Base-by-base conservation (phyloP, 176 grass and related monocot species). In the Metroxylon sagu region DNA sequence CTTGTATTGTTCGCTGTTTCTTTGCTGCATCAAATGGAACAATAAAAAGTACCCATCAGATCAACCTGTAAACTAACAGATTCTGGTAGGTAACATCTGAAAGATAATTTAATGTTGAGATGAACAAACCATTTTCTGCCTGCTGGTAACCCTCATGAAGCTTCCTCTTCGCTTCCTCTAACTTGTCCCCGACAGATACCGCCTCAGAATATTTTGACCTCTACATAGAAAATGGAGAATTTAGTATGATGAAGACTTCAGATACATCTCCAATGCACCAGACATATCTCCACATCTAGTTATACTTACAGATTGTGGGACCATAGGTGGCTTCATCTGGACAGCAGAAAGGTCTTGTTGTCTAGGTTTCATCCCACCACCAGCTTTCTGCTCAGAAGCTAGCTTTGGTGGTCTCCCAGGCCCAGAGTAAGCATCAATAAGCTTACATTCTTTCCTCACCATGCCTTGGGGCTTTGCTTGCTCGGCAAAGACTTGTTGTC, bases 81-180 rank as follows among this genome's bases (percentile, higher is more conserved):
- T 8, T 8, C 6, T 52, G 31, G n/a, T 15, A n/a, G 7, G 6
- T 10, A 35, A 8, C 31, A 35, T 35, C 30, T 35, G 30, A 35
- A 35, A 6, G 6, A 35, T 35, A 35, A 35, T 6, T 35, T 35
- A 1, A 35, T 35, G 30, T 35, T 6, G 5, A 8, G 30, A 35
- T 35, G 21, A 48, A 30, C 71, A 29, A 59, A 89, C 86, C 78
- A 16, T 89, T 79, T 58, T 89, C 82, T 5, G 64, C 74, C 73
- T 82, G 74, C 75, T 89, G 86, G 82, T 85, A 85, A 7, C 82
- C 78, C 73, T 89, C 86, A 43, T 89, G 86, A 29, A 89, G 82
- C 50, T 82, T 82, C 27, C 82, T 66, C 43, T 85, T 89, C 2
- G 86, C 58, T 1, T n/a, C 50, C 17, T 89, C 85, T 43, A 89